A percentile compares a stretch with the other conserved stretches of the same genome.
Evolutionary conservation across 1,284 basidiomycete species (phyloP).

Genomic region (Ceratobasidium sp.): DNA sequence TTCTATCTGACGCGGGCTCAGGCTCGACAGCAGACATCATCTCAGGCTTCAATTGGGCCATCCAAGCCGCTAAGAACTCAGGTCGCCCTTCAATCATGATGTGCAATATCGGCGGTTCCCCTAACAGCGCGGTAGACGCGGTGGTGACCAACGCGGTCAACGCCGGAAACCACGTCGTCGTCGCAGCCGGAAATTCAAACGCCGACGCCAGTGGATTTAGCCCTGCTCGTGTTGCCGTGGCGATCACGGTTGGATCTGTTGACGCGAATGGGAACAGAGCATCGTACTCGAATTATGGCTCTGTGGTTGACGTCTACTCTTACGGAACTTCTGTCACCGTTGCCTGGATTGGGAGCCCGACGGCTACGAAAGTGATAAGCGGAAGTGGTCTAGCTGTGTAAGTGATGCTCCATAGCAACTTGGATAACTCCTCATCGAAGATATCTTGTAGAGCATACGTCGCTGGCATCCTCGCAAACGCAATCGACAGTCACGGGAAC

Average conservation of each 20-base stretch:
- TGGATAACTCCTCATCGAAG: not conserved
- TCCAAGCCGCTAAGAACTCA: conserved; percentile 57
- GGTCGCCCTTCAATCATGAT: conserved; percentile 45
- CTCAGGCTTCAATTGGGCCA: conserved; percentile 86
- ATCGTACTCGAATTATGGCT: conserved; percentile 48
- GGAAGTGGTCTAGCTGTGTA: conserved; percentile 5
- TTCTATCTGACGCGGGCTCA: conserved; percentile 92
- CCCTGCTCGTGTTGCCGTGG: conserved; percentile 74
- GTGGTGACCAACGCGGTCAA: conserved; percentile 32
- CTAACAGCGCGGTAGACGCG: conserved; percentile 40
- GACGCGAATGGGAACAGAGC: conserved; percentile 39
- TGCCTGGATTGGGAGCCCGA: conserved; percentile 43
- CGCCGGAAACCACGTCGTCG: conserved; percentile 44
- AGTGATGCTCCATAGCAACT: not conserved
- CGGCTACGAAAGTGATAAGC: conserved; percentile 28
- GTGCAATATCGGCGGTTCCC: conserved; percentile 29
- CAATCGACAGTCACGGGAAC: conserved; percentile 25
- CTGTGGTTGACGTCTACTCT: conserved; percentile 45
- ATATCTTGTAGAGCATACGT: not conserved
- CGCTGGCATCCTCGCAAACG: conserved; percentile 10
- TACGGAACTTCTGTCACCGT: conserved; percentile 40
- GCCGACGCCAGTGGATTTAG: conserved; percentile 61
- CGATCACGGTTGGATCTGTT: conserved; percentile 90
- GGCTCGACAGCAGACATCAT: conserved; percentile 94
- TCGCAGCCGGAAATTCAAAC: conserved; percentile 47